Conservation (phyloP, 2,329 filamentous ascomycete genomes). For the Pseudocercospora fuligena region DNA sequence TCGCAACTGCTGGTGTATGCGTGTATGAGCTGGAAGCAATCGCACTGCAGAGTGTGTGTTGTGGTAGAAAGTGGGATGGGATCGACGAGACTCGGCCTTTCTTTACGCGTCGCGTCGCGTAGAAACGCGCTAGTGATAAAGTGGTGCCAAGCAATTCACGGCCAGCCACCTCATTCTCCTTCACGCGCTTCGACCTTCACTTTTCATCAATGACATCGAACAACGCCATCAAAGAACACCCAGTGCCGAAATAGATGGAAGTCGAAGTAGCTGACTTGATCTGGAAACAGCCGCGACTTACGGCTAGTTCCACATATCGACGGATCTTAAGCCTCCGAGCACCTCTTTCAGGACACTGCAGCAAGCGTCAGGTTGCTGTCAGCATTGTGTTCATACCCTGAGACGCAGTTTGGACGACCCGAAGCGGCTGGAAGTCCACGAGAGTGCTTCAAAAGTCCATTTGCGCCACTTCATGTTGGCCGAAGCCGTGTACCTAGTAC, state of each 20-base stretch:
- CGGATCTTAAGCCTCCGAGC: background rate
- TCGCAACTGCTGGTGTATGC: constrained; percentile 29
- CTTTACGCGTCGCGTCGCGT: background rate
- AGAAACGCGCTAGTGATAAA: background rate
- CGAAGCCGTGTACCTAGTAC: too few relatives aligned
- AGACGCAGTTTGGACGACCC: too few relatives aligned
- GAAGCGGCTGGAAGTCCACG: too few relatives aligned
- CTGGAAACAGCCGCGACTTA: too few relatives aligned
- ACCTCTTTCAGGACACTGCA: too few relatives aligned
- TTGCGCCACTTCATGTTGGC: too few relatives aligned
- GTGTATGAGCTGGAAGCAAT: constrained; percentile 5
- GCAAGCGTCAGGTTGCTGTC: too few relatives aligned
- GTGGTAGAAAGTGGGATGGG: constrained; percentile 1
- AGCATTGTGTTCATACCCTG: too few relatives aligned
- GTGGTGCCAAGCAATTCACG: constrained; percentile 3
- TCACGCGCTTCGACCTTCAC: background rate
- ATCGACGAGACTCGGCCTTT: background rate
- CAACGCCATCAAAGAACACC: background rate
- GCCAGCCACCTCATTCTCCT: background rate
- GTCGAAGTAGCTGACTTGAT: too few relatives aligned
- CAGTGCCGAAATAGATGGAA: too few relatives aligned
- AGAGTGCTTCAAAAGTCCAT: too few relatives aligned
- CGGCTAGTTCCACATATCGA: too few relatives aligned
- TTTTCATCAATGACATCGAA: background rate
- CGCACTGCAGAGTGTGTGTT: background rate